These are phyloP conservation scores for Xenosphaeropsis pyriputrescens DNA, from an alignment of 2,329 filamentous ascomycete species.

Conservation along the genomic window DNA sequence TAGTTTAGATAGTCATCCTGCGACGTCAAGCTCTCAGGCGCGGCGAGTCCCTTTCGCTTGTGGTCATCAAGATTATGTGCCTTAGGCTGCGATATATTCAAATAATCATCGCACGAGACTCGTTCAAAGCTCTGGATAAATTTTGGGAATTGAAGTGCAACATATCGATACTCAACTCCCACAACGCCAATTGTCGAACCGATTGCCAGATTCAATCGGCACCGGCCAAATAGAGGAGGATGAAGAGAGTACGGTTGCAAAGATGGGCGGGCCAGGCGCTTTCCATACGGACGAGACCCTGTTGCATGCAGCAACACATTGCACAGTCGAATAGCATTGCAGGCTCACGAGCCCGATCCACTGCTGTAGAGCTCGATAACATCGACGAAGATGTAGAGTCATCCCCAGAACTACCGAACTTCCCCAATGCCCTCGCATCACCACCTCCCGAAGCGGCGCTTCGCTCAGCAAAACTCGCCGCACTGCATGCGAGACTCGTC, in stretches of 20 bases:
- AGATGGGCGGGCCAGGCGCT: conserved; percentile 46
- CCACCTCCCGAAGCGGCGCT: conserved; percentile 53
- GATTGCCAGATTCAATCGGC: no score
- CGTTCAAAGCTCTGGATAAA: conserved; percentile 8
- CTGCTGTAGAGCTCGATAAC: conserved; percentile 5
- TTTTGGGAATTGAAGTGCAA: conserved; percentile 5
- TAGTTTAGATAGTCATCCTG: no score
- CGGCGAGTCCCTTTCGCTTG: no score
- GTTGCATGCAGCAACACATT: conserved; percentile 21
- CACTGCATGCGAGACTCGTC: conserved; percentile 77
- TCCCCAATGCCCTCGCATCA: conserved; percentile 40
- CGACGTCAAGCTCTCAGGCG: conserved; percentile 5
- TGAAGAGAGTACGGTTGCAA: conserved; percentile 48
- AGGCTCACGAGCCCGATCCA: conserved; percentile 11
- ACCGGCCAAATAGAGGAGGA: conserved; percentile 6
- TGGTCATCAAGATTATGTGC: conserved; percentile 1
- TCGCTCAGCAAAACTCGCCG: conserved; percentile 76
- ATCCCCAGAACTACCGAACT: neutral
- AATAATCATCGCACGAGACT: conserved; percentile 2
- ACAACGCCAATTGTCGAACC: conserved; percentile 1
- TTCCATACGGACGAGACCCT: conserved; percentile 23
- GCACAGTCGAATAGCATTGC: conserved; percentile 9
- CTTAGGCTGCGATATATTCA: conserved; percentile 4
- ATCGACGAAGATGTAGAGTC: conserved; percentile 12
- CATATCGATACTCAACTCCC: conserved; percentile 1